Base-by-base conservation (phyloP, 2,329 filamentous ascomycete genomes). In the Claviceps purpurea region DNA sequence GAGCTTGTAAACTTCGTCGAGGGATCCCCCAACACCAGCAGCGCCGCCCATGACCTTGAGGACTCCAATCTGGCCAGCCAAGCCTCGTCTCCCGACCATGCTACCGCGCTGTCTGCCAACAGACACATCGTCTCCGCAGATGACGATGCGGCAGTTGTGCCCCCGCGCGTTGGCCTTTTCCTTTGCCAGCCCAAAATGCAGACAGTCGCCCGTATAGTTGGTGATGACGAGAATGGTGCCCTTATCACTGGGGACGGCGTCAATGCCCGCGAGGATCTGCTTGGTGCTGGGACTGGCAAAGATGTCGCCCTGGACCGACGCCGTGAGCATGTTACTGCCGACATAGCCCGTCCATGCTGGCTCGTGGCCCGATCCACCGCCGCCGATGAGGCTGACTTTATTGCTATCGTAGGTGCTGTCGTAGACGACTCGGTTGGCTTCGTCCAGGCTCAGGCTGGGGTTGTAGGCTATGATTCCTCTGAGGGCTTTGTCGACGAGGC, bases 291-390 rank as follows among this genome's bases (percentile, higher is more conserved):
- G 81, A 6, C 74, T 79, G 16, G 81, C 80, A 57, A 84, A 84
- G 56, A 84, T 76, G 59, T 82, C 78, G 44, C 81, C 81, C 4
- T 72, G 73, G 4, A 80, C 80, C 5, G 79, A 75, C 4, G 78
- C 79, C 1, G 77, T 71, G n/a, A 84, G 72, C 65, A 82, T 71
- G 61, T 80, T 81, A 52, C 66, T 62, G 51, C 81, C 81, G 2
- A 84, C 81, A 58, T 82, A 84, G 51, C 80, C 80, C 2, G 77
- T 70, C 74, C 79, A 83, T 56, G 79, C 80, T 20, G 79, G 79
- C 59, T 83, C 79, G 62, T 78, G 76, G 45, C 76, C 76, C 0
- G 76, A 78, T 41, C 76, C 76, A 20, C 76, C 76, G n/a, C 76
- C 76, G 24, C 71, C 74, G 62, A 79, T 71, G 61, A 79, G 65